Base-by-base conservation (phyloP, 352 stramenopile species). In the Phytopythium sindhum region DNA sequence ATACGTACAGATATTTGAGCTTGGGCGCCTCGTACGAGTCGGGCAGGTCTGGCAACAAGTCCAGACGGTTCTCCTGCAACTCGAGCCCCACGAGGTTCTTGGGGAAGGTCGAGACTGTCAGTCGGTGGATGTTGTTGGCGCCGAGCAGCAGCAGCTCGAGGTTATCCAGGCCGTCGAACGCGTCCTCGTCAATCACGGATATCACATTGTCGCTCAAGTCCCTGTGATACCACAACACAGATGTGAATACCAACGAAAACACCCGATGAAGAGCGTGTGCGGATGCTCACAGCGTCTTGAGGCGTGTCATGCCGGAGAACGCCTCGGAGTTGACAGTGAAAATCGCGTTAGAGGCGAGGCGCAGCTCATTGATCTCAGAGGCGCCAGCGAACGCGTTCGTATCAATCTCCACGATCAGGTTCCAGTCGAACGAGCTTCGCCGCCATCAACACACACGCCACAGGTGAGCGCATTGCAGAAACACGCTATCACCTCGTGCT, bases 121-220 rank as follows among this genome's bases (percentile, higher is more conserved):
- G 50, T 1, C 71, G 63, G 52, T 81, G 78, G 26, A 89, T 63
- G 21, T 82, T 78, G 59, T 90, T 90, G 24, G 61, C 42, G 42
- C 70, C 73, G 21, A 90, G 63, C 2, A 70, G 66, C 1, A 90
- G 65, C 31, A 79, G 61, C 42, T 77, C 57, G 2, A 90, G 64
- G 21, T 63, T 72, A 23, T 80, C 65, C 17, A 90, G 63, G 0
- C 73, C 75, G 23, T 70, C 65, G 47, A 90, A 88, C 3, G 81
- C 77, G 35, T 86, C 61, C 41, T 64, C 39, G 3, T 77, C 70
- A n/a, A 90, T 72, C 19, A 87, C 61, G 1, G 81, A 90, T 45
- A 90, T 86, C 24, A 89, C 74, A 44, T 90, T 90, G 70, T 90
- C 80, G 45, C 78, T 84, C 58, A 90, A 66, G 64, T 89, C 80